phyloP scores from a whole-genome alignment of 2,329 filamentous ascomycete species.

The Phialocephala sp. region DNA sequence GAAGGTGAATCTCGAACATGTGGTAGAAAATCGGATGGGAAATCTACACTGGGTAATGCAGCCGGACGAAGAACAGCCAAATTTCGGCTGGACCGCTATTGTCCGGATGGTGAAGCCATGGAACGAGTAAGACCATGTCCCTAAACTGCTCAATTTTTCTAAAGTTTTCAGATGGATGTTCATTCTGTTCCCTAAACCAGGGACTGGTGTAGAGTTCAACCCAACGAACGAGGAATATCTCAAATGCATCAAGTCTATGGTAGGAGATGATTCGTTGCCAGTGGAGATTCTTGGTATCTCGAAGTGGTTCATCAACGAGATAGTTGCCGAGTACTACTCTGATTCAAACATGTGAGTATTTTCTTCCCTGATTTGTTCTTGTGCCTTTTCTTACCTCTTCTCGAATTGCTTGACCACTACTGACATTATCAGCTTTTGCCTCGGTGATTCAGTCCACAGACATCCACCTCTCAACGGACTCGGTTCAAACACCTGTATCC shows the following conservation, averaged over 20 bases:
- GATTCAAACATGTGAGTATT: constrained; percentile 40
- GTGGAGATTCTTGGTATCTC: constrained; percentile 59
- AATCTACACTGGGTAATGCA: constrained; percentile 67
- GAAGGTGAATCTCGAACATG: constrained; percentile 55
- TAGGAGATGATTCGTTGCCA: constrained; percentile 59
- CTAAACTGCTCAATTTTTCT: constrained; percentile 4
- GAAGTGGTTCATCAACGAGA: constrained; percentile 67
- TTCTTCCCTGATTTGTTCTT: not conserved
- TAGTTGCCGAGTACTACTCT: constrained; percentile 60
- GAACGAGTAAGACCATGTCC: constrained; percentile 49
- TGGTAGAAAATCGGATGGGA: constrained; percentile 56
- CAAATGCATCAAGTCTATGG: constrained; percentile 52
- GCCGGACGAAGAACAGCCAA: constrained; percentile 56
- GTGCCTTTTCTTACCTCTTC: not conserved
- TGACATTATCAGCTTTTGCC: constrained; percentile 48
- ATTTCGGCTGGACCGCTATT: constrained; percentile 56
- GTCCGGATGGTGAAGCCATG: constrained; percentile 68
- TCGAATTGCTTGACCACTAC: not conserved
- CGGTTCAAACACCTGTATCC: constrained; percentile 63
- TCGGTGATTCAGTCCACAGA: constrained; percentile 63
- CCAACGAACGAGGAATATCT: constrained; percentile 55
- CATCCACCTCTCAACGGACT: constrained; percentile 63
- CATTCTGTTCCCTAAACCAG: constrained; percentile 54
- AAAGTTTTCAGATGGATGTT: constrained; percentile 57
- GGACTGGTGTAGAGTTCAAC: constrained; percentile 46